These are phyloP conservation scores for Nicotiana tomentosiformis DNA, from an alignment of 257 asterid species.

Conservation along the genomic window DNA sequence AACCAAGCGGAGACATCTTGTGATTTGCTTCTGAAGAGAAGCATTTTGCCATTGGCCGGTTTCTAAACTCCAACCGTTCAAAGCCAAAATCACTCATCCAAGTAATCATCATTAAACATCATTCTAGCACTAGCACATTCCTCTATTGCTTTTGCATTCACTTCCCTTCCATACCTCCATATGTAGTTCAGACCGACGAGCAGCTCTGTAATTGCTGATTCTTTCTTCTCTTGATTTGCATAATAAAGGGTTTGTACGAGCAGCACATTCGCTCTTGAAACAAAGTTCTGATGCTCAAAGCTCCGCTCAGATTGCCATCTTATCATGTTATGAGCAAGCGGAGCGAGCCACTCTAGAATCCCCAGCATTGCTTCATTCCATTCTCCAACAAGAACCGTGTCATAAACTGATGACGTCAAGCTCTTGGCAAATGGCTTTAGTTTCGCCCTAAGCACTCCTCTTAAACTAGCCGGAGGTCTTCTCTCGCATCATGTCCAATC, in stretches of 20 bases:
- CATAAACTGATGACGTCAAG: slow-evolving; percentile 47
- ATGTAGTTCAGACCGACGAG: slow-evolving; percentile 70
- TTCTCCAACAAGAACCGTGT: slow-evolving; percentile 58
- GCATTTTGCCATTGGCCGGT: not conserved
- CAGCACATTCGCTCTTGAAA: slow-evolving; percentile 60
- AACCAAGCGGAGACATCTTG: not conserved
- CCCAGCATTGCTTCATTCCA: slow-evolving; percentile 72
- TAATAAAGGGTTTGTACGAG: slow-evolving; percentile 72
- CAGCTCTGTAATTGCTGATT: slow-evolving; percentile 57
- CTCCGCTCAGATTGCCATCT: slow-evolving; percentile 94
- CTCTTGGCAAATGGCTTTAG: slow-evolving; percentile 63
- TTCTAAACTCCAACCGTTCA: not conserved
- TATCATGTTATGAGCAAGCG: slow-evolving; percentile 85
- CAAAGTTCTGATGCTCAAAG: slow-evolving; percentile 71
- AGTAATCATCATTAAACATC: slow-evolving; percentile 44
- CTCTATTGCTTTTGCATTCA: slow-evolving; percentile 46
- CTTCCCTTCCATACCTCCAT: slow-evolving; percentile 66
- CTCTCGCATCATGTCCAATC: slow-evolving; percentile 85
- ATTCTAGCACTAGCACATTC: slow-evolving; percentile 48
- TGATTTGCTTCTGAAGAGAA: not conserved
- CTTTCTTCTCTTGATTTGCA: slow-evolving; percentile 38
- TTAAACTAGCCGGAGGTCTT: slow-evolving; percentile 71
- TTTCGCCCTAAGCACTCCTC: slow-evolving; percentile 61
- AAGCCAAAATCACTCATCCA: slow-evolving; percentile 22
- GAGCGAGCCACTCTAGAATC: slow-evolving; percentile 79